These are phyloP conservation scores for Podaxis sp. DNA, from an alignment of 768 basidiomycete genomes.

Conservation along the genomic window DNA sequence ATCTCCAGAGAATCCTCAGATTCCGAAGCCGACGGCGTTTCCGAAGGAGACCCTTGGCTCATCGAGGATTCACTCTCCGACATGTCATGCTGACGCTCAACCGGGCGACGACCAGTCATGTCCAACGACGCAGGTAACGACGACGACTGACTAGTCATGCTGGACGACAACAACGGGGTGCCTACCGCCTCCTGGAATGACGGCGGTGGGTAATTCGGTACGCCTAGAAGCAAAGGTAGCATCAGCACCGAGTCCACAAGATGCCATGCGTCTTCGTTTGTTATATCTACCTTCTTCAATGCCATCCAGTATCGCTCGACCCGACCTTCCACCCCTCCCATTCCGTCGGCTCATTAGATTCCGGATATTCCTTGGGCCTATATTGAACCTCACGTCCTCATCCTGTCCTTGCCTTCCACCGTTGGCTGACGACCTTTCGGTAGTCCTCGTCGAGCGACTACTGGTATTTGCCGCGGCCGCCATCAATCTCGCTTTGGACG, in stretches of 20 bases:
- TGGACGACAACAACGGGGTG: conserved; percentile 37
- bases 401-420: conserved; percentile 24
- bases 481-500: conserved; percentile 16
- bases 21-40: conserved; percentile 35
- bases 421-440: conserved; percentile 20
- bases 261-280: not conserved
- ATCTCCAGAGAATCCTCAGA: conserved; percentile 57
- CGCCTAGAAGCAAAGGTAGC: conserved; percentile 26
- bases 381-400: conserved; percentile 51
- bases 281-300: conserved; percentile 24
- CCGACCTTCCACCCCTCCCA: conserved; percentile 24
- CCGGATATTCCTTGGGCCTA: conserved; percentile 34
- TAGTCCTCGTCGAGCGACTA: conserved; percentile 2
- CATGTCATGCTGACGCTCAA: conserved; percentile 11
- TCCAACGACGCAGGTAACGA: conserved; percentile 20
- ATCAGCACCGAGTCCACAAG: conserved; percentile 9
- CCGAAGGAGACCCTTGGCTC: conserved; percentile 1
- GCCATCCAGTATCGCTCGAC: conserved; percentile 27
- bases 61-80: conserved; percentile 4
- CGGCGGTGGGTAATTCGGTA: conserved; percentile 73
- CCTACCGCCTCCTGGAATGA: conserved; percentile 71
- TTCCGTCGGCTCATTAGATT: conserved; percentile 26
- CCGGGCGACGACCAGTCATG: not conserved
- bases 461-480: not conserved
- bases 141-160: conserved; percentile 16